Percentiles rank a stretch among this genome's conserved stretches.
These are phyloP conservation scores for Silene uniflora DNA, from an alignment of 148 eudicot species.

Conservation along the genomic window DNA sequence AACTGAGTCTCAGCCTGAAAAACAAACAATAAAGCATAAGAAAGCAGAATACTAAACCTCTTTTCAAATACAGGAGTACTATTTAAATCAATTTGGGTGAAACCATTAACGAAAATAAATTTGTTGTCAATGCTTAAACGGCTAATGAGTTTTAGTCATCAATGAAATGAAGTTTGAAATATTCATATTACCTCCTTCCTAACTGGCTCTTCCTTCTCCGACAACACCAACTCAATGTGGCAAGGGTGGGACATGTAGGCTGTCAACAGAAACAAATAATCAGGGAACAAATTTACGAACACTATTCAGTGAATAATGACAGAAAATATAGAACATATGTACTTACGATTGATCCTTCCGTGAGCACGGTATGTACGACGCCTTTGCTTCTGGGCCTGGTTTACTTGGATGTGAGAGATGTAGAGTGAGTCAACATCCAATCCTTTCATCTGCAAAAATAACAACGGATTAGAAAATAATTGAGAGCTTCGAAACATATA, in stretches of 20 bases:
- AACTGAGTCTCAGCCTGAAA: constrained; percentile 48
- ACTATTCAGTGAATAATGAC: background rate
- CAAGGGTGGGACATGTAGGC: constrained; percentile 94
- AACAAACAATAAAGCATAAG: background rate
- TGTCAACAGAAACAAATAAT: constrained; percentile 23
- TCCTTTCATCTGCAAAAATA: constrained; percentile 54
- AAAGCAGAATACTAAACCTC: too few species aligned
- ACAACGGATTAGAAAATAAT: background rate
- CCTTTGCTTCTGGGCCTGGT: too few species aligned
- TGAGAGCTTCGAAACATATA: too few species aligned
- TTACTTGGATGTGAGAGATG: constrained; percentile 78
- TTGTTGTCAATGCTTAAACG: too few species aligned
- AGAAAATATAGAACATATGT: background rate
- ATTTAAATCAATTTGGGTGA: too few species aligned
- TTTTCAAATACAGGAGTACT: too few species aligned
- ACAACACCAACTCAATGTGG: too few species aligned
- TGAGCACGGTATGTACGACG: too few species aligned
- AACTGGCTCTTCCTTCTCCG: too few species aligned
- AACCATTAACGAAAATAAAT: too few species aligned
- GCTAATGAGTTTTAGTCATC: too few species aligned
- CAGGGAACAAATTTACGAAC: background rate
- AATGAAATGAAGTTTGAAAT: too few species aligned
- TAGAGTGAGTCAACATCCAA: constrained; percentile 70
- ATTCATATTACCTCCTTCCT: constrained; percentile 62
- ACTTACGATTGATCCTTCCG: constrained; percentile 84